phyloP scores from a whole-genome alignment of 352 stramenopile species.

The Pythium diclinum region DNA sequence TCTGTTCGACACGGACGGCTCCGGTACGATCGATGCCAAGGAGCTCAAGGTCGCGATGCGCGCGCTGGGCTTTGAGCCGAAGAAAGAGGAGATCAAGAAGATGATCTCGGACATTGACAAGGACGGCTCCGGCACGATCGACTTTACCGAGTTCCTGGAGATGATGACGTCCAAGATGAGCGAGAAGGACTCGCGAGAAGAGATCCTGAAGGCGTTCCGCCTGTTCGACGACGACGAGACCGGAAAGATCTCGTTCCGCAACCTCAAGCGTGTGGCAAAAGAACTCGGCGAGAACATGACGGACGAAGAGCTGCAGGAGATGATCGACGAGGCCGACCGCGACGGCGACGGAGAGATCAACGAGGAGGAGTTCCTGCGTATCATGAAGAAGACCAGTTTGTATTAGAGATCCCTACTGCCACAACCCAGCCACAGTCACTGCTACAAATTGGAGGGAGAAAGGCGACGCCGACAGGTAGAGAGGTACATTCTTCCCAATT shows the following conservation, averaged over 20 bases:
- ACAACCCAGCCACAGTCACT: background rate
- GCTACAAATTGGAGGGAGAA: background rate
- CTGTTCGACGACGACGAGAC: slow-evolving; percentile 98
- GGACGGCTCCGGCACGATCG: slow-evolving; percentile 92
- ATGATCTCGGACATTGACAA: slow-evolving; percentile 97
- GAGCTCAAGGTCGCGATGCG: slow-evolving; percentile 96
- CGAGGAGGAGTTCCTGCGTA: slow-evolving; percentile 94
- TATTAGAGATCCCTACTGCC: slow-evolving; percentile 37
- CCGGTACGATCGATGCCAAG: slow-evolving; percentile 93
- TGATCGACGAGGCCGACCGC: slow-evolving; percentile 96
- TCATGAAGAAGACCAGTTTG: slow-evolving; percentile 96
- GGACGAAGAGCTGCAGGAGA: slow-evolving; percentile 96
- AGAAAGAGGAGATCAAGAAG: slow-evolving; percentile 98
- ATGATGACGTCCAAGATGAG: slow-evolving; percentile 98
- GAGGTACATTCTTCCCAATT: background rate
- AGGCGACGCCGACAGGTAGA: background rate
- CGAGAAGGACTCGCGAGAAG: slow-evolving; percentile 95
- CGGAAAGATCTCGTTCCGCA: slow-evolving; percentile 95
- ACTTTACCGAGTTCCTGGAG: slow-evolving; percentile 97
- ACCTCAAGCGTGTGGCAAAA: slow-evolving; percentile 96
- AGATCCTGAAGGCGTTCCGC: slow-evolving; percentile 97
- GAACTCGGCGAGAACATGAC: slow-evolving; percentile 97
- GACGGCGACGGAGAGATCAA: slow-evolving; percentile 97
- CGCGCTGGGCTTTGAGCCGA: slow-evolving; percentile 94
- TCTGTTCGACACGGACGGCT: slow-evolving; percentile 97